Conservation (phyloP, 805 yeast species). For the Candida piceae region DNA sequence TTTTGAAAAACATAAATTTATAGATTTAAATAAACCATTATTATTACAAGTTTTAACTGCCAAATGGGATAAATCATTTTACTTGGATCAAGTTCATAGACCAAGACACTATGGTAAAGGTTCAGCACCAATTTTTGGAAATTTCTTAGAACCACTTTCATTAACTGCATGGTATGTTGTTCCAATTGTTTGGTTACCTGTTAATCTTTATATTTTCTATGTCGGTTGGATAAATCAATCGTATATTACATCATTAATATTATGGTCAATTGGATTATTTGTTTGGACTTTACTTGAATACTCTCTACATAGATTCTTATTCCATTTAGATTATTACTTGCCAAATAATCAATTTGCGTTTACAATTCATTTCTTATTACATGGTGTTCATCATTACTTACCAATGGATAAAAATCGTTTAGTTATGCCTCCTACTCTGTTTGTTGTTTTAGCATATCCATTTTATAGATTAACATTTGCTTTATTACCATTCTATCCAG, state of each 20-base stretch:
- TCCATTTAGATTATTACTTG: conserved; percentile 83
- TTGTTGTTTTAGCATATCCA: conserved; percentile 68
- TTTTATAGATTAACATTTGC: conserved; percentile 73
- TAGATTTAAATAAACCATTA: conserved; percentile 80
- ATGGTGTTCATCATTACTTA: conserved; percentile 94
- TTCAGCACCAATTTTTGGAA: conserved; percentile 93
- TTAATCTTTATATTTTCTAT: conserved; percentile 57
- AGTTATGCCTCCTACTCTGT: conserved; percentile 94
- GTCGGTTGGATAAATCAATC: conserved; percentile 52
- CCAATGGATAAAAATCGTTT: conserved; percentile 95
- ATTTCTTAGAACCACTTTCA: conserved; percentile 86
- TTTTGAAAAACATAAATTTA: conserved; percentile 70
- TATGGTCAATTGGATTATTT: conserved; percentile 77
- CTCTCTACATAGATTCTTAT: conserved; percentile 79
- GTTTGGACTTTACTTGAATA: conserved; percentile 95
- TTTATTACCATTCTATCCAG: conserved; percentile 74
- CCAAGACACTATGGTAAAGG: conserved; percentile 98
- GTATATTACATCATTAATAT: conserved; percentile 41
- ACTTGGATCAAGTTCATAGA: conserved; percentile 93
- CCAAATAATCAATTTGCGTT: conserved; percentile 76
- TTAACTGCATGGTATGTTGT: conserved; percentile 94
- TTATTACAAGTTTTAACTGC: conserved; percentile 74
- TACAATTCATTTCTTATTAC: conserved; percentile 82
- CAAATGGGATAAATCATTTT: conserved; percentile 79
- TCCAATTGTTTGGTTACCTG: conserved; percentile 84